Evolutionary conservation across 139 green algal genomes (phyloP), one percentile per base, ranked within the genome.

Genomic region (Desmodesmus armatus): DNA sequence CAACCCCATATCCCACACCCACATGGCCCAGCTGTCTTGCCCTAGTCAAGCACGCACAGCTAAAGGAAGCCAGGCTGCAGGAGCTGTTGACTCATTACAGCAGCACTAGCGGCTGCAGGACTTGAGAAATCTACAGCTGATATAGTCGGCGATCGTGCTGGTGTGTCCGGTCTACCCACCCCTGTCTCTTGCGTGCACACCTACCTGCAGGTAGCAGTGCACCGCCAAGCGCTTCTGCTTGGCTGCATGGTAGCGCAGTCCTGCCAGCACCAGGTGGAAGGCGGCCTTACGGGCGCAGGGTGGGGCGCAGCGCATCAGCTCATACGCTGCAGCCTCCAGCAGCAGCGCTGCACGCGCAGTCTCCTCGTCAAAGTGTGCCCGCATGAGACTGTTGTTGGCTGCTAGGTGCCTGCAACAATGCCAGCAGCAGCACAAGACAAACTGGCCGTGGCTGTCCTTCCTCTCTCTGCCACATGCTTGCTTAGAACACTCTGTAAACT

Each of bases 201-300:
- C 25, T 3, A 87, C 83, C 79, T 88, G 80, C 55, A 78, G 89
- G 92, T 99, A 98, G 5, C 88, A 92, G 25, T 93, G 91, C 17
- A 93, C 78, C 39, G 93, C 92, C 40, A 98, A 91, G 19, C 78
- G 73, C 33, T 88, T 87, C 86, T 95, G 93, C 9, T 77, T 83
- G 13, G 87, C 88, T 40, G 90, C 83, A 81, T 95, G 91, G 91
- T 95, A 99, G 39, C 95, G 90, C 82, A 99, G 92, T 11, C 94
- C 96, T 1, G 96, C 95, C 66, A 99, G 93, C 40, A 99, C 96
- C 73, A 97, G 91, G 55, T 97, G 90, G 87, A 99, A 99, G 5
- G 92, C 94, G 84, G 94, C 97, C 82, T 95, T 96, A 85, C 94
- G 93, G 21, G 84, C 27, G 60, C 70, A 86, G 0, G 95, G 89